Percentiles rank a stretch among this genome's conserved stretches.
Evolutionary conservation across 257 asterid genomes (phyloP).

Genomic region (Knoxia roxburghii): DNA sequence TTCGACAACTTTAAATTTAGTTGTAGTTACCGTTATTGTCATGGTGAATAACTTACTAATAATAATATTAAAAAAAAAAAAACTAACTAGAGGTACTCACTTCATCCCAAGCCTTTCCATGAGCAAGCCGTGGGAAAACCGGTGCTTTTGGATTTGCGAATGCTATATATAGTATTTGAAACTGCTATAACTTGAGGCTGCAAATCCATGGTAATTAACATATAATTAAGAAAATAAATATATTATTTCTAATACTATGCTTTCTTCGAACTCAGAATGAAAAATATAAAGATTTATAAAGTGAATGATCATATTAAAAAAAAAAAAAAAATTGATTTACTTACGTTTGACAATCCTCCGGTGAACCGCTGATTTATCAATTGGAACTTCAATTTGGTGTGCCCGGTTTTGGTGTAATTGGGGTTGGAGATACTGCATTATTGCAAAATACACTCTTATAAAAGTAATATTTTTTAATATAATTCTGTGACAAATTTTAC

Average conservation of each 20-base stretch:
- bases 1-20: too few species aligned
- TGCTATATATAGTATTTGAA: slow-evolving; percentile 47
- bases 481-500: too few species aligned
- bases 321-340: not conserved
- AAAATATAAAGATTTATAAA: too few species aligned
- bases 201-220: slow-evolving; percentile 14
- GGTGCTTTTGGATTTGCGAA: slow-evolving; percentile 81
- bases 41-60: slow-evolving; percentile 5
- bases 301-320: too few species aligned
- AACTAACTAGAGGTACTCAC: slow-evolving; percentile 27
- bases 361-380: slow-evolving; percentile 53
- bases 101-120: slow-evolving; percentile 81
- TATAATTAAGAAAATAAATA: too few species aligned
- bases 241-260: too few species aligned
- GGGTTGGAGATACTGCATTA: slow-evolving; percentile 34
- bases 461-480: too few species aligned
- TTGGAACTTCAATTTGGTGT: slow-evolving; percentile 29
- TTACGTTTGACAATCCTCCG: slow-evolving; percentile 56
- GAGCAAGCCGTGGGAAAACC: slow-evolving; percentile 79
- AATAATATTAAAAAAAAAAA: not conserved
- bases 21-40: too few species aligned
- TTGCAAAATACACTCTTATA: too few species aligned
- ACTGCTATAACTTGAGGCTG: slow-evolving; percentile 67
- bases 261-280: too few species aligned
- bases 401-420: slow-evolving; percentile 27